A percentile compares a stretch with the other conserved stretches of the same genome.
phyloP scores from a whole-genome alignment of 305 asterid species.

The Rubia tinctorum region DNA sequence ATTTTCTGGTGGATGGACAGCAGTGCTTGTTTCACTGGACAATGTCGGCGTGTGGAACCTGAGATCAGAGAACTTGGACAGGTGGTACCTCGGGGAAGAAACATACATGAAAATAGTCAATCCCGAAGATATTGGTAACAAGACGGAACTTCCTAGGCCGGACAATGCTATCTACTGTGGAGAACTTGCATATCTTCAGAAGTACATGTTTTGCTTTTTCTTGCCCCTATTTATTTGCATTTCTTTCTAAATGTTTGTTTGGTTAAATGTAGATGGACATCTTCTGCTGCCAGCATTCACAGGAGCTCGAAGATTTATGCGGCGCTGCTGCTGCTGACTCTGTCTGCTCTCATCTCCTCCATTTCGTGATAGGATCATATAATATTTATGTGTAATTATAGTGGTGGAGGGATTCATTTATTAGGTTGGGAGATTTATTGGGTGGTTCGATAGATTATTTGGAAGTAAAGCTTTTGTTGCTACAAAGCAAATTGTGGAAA shows the following conservation, averaged over 20 bases:
- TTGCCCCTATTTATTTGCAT: background rate
- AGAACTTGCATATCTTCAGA: conserved; percentile 58
- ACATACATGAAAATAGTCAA: conserved; percentile 80
- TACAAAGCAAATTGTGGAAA: conserved; percentile 8
- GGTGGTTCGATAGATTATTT: background rate
- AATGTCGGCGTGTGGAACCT: conserved; percentile 95
- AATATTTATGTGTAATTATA: background rate
- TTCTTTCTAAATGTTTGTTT: background rate
- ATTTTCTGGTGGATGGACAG: conserved; percentile 92
- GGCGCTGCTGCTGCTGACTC: conserved; percentile 21
- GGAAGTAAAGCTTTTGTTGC: no score
- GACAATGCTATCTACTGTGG: conserved; percentile 88
- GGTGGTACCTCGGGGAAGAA: conserved; percentile 97
- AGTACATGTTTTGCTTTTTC: conserved; percentile 30
- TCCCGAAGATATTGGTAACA: conserved; percentile 67
- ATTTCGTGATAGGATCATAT: conserved; percentile 16
- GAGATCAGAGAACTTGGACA: conserved; percentile 83
- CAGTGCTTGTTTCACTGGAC: conserved; percentile 64
- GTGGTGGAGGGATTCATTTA: background rate
- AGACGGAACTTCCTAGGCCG: conserved; percentile 74
- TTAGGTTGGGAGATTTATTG: background rate
- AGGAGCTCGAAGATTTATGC: conserved; percentile 29
- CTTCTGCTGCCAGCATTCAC: conserved; percentile 34
- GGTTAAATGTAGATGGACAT: conserved; percentile 27
- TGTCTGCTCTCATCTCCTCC: conserved; percentile 23